Evolutionary conservation across 192 early-diverging fungal species (phyloP).

Genomic region (Coemansia sp.): DNA sequence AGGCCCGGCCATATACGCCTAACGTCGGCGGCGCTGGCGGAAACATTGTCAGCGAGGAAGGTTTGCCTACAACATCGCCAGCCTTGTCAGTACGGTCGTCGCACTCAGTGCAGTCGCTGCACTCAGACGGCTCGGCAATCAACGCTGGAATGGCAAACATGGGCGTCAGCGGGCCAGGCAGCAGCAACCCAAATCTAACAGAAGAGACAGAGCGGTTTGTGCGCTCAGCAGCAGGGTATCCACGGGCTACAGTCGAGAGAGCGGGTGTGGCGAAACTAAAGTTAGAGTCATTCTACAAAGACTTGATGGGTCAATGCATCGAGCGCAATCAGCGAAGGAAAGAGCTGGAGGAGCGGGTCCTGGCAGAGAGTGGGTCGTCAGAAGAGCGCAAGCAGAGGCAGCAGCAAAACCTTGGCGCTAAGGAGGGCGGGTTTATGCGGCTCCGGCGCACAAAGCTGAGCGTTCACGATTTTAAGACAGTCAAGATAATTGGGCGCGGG

Average conservation of each 20-base stretch:
- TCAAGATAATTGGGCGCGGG: slow-evolving; percentile 98
- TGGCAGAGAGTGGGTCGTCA: slow-evolving; percentile 68
- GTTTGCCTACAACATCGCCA: slow-evolving; percentile 38
- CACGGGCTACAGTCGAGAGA: slow-evolving; percentile 80
- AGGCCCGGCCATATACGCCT: slow-evolving; percentile 49
- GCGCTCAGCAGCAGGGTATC: slow-evolving; percentile 73
- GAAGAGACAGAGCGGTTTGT: slow-evolving; percentile 59
- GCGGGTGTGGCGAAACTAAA: slow-evolving; percentile 87
- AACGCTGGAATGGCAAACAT: slow-evolving; percentile 54
- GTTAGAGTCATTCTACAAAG: slow-evolving; percentile 92
- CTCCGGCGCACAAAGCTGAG: slow-evolving; percentile 86
- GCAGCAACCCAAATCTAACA: slow-evolving; percentile 17
- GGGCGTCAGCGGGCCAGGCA: slow-evolving; percentile 41
- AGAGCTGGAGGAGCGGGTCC: slow-evolving; percentile 77
- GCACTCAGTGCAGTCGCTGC: slow-evolving; percentile 49
- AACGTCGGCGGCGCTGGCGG: slow-evolving; percentile 32
- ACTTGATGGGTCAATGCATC: slow-evolving; percentile 81
- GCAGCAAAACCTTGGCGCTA: slow-evolving; percentile 71
- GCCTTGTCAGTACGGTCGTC: slow-evolving; percentile 46
- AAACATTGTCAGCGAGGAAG: slow-evolving; percentile 30
- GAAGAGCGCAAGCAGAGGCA: slow-evolving; percentile 89
- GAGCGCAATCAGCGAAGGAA: slow-evolving; percentile 76
- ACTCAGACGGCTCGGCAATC: slow-evolving; percentile 48
- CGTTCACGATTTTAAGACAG: slow-evolving; percentile 88
- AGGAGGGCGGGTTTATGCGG: slow-evolving; percentile 93